Percentiles rank a stretch among this genome's conserved stretches.
These are phyloP conservation scores for Dictyostelium firmibasis DNA, from an alignment of 78 protist species.

Conservation along the genomic window DNA sequence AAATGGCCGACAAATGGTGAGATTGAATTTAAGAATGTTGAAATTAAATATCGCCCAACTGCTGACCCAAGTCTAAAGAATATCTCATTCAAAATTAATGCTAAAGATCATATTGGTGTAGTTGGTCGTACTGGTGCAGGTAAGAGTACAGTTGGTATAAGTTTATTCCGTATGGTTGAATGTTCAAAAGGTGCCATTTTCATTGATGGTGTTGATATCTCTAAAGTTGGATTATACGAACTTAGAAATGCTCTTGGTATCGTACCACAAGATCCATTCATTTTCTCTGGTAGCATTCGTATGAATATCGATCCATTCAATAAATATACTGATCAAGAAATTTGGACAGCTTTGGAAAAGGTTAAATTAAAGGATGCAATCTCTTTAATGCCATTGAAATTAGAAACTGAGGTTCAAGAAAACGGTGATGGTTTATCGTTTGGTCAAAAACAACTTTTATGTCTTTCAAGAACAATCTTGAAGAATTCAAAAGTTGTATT, in stretches of 20 bases:
- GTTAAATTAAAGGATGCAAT: slow-evolving; percentile 37
- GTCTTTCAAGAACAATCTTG: slow-evolving; percentile 95
- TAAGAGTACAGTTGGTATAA: slow-evolving; percentile 75
- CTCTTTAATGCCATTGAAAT: slow-evolving; percentile 4
- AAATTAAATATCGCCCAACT: slow-evolving; percentile 83
- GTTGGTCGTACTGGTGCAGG: slow-evolving; percentile 94
- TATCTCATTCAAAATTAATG: slow-evolving; percentile 9
- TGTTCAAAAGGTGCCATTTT: slow-evolving; percentile 21
- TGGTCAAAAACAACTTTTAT: slow-evolving; percentile 97
- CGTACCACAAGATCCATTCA: slow-evolving; percentile 94
- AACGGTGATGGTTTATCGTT: slow-evolving; percentile 85
- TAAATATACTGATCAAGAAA: slow-evolving; percentile 15
- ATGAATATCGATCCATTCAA: slow-evolving; percentile 76
- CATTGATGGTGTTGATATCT: slow-evolving; percentile 84
- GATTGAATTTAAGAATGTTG: slow-evolving; percentile 68
- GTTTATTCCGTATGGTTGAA: slow-evolving; percentile 85
- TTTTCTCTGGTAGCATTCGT: slow-evolving; percentile 86
- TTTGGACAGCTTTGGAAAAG: slow-evolving; percentile 82
- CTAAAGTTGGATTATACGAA: slow-evolving; percentile 21
- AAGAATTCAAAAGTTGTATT: slow-evolving; percentile 83
- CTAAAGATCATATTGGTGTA: slow-evolving; percentile 87
- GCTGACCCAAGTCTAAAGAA: slow-evolving; percentile 80
- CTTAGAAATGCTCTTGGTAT: slow-evolving; percentile 85
- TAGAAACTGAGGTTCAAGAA: slow-evolving; percentile 13
- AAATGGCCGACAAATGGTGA: slow-evolving; percentile 85